Evolutionary conservation across 202 grass and related monocot genomes (phyloP).

Genomic region (Schoenoplectus triqueter): DNA sequence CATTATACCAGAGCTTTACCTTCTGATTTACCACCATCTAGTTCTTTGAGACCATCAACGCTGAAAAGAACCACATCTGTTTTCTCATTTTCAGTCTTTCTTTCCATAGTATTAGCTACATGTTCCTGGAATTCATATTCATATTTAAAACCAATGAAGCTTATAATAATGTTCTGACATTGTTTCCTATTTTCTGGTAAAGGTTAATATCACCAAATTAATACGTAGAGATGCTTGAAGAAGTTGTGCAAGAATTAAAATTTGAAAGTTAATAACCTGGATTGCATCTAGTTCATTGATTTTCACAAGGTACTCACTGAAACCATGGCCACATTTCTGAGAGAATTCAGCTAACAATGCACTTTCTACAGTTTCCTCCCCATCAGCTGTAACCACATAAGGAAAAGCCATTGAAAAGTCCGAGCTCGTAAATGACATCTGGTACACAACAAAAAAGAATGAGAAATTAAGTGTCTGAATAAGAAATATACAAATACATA

Average conservation of each 20-base stretch:
- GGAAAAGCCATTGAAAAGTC: constrained; percentile 93
- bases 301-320: constrained; percentile 56
- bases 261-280: constrained; percentile 43
- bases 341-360: constrained; percentile 75
- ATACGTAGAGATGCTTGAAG: not conserved
- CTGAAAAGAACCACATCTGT: constrained; percentile 77
- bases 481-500: not conserved
- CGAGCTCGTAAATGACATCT: constrained; percentile 73
- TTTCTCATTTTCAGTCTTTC: constrained; percentile 46
- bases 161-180: not conserved
- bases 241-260: not conserved
- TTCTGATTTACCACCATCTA: constrained; percentile 59
- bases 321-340: constrained; percentile 64
- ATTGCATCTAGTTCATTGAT: constrained; percentile 61
- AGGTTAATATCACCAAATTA: not conserved
- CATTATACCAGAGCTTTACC: constrained; percentile 52
- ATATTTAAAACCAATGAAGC: constrained; percentile 13
- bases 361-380: constrained; percentile 65
- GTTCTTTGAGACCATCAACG: constrained; percentile 52
- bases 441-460: constrained; percentile 41
- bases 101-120: constrained; percentile 40
- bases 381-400: constrained; percentile 63
- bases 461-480: constrained; percentile 19
- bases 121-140: constrained; percentile 37
- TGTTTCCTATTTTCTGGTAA: not conserved